Evolutionary conservation across 345 rosid genomes (phyloP), one percentile per base, ranked within the genome.

Genomic region (Populus pruinosa): DNA sequence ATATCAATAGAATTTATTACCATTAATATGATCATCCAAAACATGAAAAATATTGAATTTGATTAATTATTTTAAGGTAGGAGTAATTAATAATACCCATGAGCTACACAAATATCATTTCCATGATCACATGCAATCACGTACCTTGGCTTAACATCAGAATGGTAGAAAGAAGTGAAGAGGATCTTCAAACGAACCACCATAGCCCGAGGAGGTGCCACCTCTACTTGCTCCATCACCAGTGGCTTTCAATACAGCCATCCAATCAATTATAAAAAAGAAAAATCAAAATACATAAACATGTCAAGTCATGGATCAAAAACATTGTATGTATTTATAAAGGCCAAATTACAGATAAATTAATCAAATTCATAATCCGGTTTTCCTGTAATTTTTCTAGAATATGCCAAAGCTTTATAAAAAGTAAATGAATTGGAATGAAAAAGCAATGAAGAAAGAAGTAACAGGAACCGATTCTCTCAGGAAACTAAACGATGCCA

Each of bases 141-240:
- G 33, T 66, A 86, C 87, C 83, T 85, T 87, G 70, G 85, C 88
- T 76, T 85, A 8, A 83, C 84, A 85, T 87, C 87, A 74, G 86
- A 78, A 78, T 85, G 88, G 80, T 86, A 87, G 59, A 83, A 78
- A 9, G 88, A 73, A 4, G 88, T 87, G 77, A 72, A 77, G 50
- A 82, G 77, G 64, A 85, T 74, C 75, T 82, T 87, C 50, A 87
- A 5, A 0, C 90, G 88, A 39, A 87, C 90, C 66, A 85, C 88
- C 67, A 62, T 83, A 12, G 76, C 77, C 63, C 82, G 88, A 3
- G 88, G 91, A 5, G 90, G 87, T 5, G 88, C 88, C 77, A 87
- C 87, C 67, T 87, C 91, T 82, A 87, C 88, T 72, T 88, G 81
- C 61, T 87, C 85, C 0, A 88, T 85, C 66, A 79, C 86, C 73